phyloP scores from a whole-genome alignment of 176 grass and related monocot genomes.

The Calamus simplicifolius region DNA sequence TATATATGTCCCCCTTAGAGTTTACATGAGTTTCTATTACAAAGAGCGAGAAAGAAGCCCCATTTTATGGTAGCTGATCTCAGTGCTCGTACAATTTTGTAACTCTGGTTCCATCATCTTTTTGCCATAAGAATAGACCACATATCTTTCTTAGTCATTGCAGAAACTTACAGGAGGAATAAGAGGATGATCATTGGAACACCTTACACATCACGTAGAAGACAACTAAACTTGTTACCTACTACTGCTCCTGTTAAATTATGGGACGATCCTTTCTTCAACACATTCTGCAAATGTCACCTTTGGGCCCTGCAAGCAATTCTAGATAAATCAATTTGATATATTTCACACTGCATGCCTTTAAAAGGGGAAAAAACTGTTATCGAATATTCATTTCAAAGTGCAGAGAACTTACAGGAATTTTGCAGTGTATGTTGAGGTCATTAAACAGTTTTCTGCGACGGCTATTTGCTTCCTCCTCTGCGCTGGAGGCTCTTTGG shows the following conservation, averaged over 20 bases:
- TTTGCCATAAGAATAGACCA: no score
- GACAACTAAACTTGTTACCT: conserved; percentile 5
- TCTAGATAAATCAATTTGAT: not conserved
- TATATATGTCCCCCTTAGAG: no score
- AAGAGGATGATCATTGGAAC: no score
- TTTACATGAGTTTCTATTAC: no score
- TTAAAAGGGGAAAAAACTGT: not conserved
- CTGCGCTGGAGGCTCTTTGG: conserved; percentile 30
- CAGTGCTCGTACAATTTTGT: no score
- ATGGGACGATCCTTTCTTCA: conserved; percentile 26
- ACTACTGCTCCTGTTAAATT: not conserved
- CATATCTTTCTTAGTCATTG: no score
- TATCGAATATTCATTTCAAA: not conserved
- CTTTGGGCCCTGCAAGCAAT: conserved; percentile 48
- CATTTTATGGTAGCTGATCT: no score
- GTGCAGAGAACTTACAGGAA: conserved; percentile 29
- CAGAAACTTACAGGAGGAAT: no score
- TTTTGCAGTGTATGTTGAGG: conserved; percentile 53
- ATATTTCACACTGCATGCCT: no score
- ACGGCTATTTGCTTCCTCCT: conserved; percentile 43
- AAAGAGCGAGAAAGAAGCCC: no score
- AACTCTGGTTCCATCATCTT: no score
- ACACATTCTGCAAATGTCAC: conserved; percentile 43
- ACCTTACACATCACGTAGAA: no score
- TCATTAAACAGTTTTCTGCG: conserved; percentile 57